A percentile compares a stretch with the other conserved stretches of the same genome.
These are phyloP conservation scores for Picea glauca DNA, from an alignment of 75 land plant species.

Conservation along the genomic window DNA sequence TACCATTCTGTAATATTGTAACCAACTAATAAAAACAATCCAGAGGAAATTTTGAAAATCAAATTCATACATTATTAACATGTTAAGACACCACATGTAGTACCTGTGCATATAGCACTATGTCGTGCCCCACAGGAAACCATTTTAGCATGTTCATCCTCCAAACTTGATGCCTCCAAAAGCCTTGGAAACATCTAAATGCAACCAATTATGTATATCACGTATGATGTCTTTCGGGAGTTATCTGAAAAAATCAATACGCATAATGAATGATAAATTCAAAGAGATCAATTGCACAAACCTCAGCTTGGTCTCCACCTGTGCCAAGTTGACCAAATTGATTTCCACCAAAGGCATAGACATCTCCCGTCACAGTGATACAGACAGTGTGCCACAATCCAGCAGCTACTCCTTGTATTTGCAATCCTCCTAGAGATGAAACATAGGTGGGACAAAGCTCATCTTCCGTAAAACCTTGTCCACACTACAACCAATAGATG, in stretches of 20 bases:
- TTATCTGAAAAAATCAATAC: neutral
- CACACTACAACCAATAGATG: conserved; percentile 59
- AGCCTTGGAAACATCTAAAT: conserved; percentile 88
- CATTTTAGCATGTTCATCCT: conserved; percentile 54
- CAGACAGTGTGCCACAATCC: conserved; percentile 99
- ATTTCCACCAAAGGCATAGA: conserved; percentile 97
- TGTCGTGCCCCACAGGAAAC: conserved; percentile 99
- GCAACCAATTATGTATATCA: neutral
- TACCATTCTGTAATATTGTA: neutral
- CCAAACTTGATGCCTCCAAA: conserved; percentile 77
- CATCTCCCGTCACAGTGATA: conserved; percentile 80
- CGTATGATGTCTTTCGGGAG: neutral
- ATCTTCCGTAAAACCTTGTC: conserved; percentile 98
- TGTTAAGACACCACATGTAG: neutral
- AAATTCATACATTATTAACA: neutral
- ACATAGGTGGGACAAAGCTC: conserved; percentile 88
- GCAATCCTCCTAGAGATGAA: conserved; percentile 73
- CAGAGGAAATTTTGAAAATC: neutral
- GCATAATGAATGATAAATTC: neutral
- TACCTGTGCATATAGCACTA: conserved; percentile 88
- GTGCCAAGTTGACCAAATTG: conserved; percentile 99
- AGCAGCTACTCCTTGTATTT: conserved; percentile 71
- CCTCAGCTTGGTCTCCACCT: conserved; percentile 96
- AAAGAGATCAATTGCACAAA: conserved; percentile 17
- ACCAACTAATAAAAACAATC: neutral